phyloP scores from a whole-genome alignment of 495 filamentous ascomycete genomes.

The Bathelium albidoporum region DNA sequence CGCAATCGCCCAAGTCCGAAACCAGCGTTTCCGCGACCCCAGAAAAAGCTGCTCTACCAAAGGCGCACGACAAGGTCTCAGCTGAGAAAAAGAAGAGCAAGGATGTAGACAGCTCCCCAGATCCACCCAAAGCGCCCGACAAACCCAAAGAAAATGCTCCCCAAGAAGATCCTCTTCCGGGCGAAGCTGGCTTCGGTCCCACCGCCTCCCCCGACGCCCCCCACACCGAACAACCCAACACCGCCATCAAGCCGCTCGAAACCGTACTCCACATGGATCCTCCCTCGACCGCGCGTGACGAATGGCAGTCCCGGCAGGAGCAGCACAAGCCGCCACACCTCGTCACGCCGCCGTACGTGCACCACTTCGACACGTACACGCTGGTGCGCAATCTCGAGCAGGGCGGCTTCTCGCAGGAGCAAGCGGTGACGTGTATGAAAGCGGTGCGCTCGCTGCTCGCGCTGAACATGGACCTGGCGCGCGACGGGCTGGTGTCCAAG shows the following conservation, averaged over 20 bases:
- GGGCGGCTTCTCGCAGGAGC: conserved; percentile 56
- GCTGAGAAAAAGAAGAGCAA: background rate
- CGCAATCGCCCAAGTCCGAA: conserved; percentile 6
- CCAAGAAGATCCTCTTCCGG: conserved; percentile 26
- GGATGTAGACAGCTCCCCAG: conserved; percentile 2
- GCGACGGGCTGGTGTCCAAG: conserved; percentile 62
- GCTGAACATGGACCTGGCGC: conserved; percentile 69
- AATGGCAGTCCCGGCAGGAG: conserved; percentile 35
- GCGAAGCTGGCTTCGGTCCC: conserved; percentile 7
- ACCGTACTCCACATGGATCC: conserved; percentile 53
- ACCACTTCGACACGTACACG: conserved; percentile 92
- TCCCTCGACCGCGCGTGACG: conserved; percentile 30
- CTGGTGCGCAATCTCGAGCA: conserved; percentile 66
- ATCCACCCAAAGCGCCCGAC: background rate
- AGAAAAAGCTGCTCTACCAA: conserved; percentile 13
- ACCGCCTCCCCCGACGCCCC: background rate
- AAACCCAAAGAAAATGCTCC: conserved; percentile 2
- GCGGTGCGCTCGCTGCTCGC: conserved; percentile 65
- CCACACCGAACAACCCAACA: conserved; percentile 9
- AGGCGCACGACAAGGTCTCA: conserved; percentile 8
- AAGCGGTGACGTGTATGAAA: conserved; percentile 79
- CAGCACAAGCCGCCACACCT: conserved; percentile 57
- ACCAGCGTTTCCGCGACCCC: conserved; percentile 16
- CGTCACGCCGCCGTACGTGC: conserved; percentile 66
- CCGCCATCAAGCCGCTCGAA: conserved; percentile 46